Evolutionary conservation across 1,284 basidiomycete genomes (phyloP), one percentile per base, ranked within the genome.

Genomic region (Cutaneotrichosporon arboriforme): DNA sequence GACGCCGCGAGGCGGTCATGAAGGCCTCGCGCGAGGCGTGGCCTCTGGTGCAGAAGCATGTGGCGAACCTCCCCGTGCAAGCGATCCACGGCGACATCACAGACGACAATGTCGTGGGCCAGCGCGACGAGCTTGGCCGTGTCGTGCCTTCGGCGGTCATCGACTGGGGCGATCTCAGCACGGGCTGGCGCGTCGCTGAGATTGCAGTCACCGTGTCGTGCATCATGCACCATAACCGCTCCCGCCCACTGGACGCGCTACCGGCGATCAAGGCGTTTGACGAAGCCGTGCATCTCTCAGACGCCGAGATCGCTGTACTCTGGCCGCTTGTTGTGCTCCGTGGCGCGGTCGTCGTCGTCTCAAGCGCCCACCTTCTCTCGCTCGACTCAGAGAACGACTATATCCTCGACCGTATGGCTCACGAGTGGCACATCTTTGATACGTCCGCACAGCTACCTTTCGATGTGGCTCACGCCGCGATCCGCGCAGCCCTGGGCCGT

Each of bases 41-140:
- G 46, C 34, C 44, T 4, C 12, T 20, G 4, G 50, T 56, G 2
- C 9, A 15, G 18, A n/a, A n/a, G 1, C 12, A 37, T 0, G 37
- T 8, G n/a, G 3, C 12, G 4, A 1, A 20, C 0, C 42, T 56
- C 4, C 54, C 54, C 4, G 14, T 49, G 17, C 54, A 56, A 46
- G 26, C 46, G 8, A 49, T 56, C 37, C 54, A 56, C 26, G 54
- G 54, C 8, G 54, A 56, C 46, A 52, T 56, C 14, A 56, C 50
- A 5, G 54, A 56, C 50, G 54, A 56, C 54, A 56, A 56, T 15
- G 50, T 56, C 22, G 50, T 56, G 13, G 54, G 54, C 8, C 2
- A 13, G 8, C 49, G 54, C 5, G 54, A 56, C 46, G 37, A n/a
- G 4, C n/a, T 52, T 7, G 54, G 50, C 17, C 50, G 54, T 18